Percentiles rank a stretch among this genome's conserved stretches.
These are phyloP conservation scores for Boletus rubescentipes DNA, from an alignment of 768 basidiomycete genomes.

Conservation along the genomic window DNA sequence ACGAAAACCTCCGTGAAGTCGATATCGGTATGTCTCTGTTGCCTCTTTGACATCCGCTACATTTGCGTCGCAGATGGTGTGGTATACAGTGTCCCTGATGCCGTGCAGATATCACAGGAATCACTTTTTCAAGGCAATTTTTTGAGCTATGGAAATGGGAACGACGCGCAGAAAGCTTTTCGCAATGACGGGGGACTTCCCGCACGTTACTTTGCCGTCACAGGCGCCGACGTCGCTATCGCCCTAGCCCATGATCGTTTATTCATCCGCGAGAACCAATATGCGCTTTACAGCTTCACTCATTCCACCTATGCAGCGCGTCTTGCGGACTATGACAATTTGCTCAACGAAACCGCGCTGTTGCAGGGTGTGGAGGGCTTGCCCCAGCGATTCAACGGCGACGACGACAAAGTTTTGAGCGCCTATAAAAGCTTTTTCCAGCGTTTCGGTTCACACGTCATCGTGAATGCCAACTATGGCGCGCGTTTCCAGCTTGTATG, in stretches of 20 bases:
- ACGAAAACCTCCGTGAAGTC: not conserved
- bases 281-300: conserved; percentile 1
- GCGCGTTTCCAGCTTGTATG: conserved; percentile 2
- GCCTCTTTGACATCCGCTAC: not conserved
- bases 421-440: not conserved
- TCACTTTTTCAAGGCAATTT: not conserved
- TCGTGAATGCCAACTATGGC: conserved; percentile 2
- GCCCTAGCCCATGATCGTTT: not conserved
- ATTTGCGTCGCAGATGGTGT: not conserved
- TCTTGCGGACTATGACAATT: not conserved
- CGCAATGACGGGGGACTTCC: not conserved
- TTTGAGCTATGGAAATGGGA: not conserved
- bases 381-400: not conserved
- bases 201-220: conserved; percentile 4
- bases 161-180: not conserved
- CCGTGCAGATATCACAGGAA: not conserved
- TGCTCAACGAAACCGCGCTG: conserved; percentile 1
- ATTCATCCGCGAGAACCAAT: not conserved
- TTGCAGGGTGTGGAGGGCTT: conserved; percentile 1
- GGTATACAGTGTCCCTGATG: not conserved
- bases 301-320: not conserved
- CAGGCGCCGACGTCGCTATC: not conserved
- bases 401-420: not conserved
- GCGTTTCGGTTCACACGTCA: conserved; percentile 2
- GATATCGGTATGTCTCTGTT: not conserved